Base-by-base conservation (phyloP, 768 basidiomycete species). In the Tricholoma hemisulphureum region DNA sequence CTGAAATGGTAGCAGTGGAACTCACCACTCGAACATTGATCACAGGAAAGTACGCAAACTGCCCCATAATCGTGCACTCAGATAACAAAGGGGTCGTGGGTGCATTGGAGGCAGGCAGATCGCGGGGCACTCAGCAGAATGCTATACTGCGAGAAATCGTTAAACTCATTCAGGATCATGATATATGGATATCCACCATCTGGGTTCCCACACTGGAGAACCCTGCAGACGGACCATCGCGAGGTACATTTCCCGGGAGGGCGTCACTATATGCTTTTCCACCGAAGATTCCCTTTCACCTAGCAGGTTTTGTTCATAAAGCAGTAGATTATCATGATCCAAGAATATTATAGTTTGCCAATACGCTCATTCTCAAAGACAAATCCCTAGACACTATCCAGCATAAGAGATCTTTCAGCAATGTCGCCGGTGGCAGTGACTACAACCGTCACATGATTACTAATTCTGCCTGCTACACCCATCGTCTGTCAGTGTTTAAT, bases 1-100 rank as follows among this genome's bases (percentile, higher is more conserved):
- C 72, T 0, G 77, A 80, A 56, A 74, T 77, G 65, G 66, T 77
- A 2, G 78, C 74, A 0, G 64, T 76, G 3, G 77, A 78, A 56
- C 56, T 79, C 0, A 76, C 73, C 1, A 23, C 75, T 1, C 61
- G 64, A 3, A 62, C 71, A 0, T 53, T 74, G 2, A 56, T 74
- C 6, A 56, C 67, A 0, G 45, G 57, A 0, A 64, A 66, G 3
- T 60, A 64, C 13, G 26, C n/a, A 0, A 53, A 73, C 20, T 59
- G 60, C 7, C 72, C 77, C n/a, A 49, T 77, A 2, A 13, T 60
- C 0, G 60, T 79, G 1, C 62, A 59, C 24, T 77, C 74, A 0
- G 71, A 79, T 58, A 76, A 78, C 50, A 41, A 66, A 39, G 77
- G 76, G 1, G 70, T 75, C 0, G 66, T 71, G 4, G 56, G 64